Evolutionary conservation across 2,329 filamentous ascomycete species (phyloP).

Genomic region (Colletotrichum kahawae): DNA sequence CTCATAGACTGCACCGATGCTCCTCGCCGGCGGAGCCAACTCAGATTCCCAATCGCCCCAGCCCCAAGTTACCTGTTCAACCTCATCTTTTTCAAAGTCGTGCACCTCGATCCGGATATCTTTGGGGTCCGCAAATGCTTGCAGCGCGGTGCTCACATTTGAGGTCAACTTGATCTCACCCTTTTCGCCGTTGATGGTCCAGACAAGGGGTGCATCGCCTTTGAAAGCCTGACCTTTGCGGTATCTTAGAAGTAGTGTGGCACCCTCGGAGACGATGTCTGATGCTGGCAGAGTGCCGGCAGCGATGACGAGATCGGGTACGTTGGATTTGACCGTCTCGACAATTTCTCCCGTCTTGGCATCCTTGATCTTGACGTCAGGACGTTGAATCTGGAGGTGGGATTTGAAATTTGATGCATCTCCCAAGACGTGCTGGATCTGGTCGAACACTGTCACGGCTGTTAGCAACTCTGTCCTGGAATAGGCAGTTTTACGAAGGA

Average conservation of each 20-base stretch:
- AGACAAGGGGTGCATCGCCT: constrained; percentile 48
- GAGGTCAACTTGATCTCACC: constrained; percentile 44
- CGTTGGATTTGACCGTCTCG: constrained; percentile 15
- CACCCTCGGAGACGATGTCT: constrained; percentile 29
- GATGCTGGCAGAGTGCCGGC: constrained; percentile 41
- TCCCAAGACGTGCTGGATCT: constrained; percentile 3
- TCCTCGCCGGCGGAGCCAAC: constrained; percentile 47
- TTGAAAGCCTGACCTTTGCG: constrained; percentile 55
- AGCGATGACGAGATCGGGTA: constrained; percentile 32
- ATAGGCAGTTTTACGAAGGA: background rate
- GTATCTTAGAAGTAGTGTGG: constrained; percentile 48
- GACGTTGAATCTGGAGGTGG: constrained; percentile 37
- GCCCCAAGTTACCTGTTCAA: constrained; percentile 47
- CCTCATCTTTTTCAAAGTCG: constrained; percentile 49
- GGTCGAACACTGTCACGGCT: background rate
- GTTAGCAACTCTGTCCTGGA: background rate
- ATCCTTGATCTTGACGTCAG: background rate
- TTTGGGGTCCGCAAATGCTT: constrained; percentile 38
- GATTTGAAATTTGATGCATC: background rate
- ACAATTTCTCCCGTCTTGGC: background rate
- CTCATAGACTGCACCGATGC: constrained; percentile 63
- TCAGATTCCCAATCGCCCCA: constrained; percentile 53
- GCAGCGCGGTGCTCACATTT: constrained; percentile 12
- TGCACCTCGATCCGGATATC: constrained; percentile 55
- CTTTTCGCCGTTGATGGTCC: constrained; percentile 56